Base-by-base conservation (phyloP, 2,329 filamentous ascomycete species). In the Paracamarosporium sp. region DNA sequence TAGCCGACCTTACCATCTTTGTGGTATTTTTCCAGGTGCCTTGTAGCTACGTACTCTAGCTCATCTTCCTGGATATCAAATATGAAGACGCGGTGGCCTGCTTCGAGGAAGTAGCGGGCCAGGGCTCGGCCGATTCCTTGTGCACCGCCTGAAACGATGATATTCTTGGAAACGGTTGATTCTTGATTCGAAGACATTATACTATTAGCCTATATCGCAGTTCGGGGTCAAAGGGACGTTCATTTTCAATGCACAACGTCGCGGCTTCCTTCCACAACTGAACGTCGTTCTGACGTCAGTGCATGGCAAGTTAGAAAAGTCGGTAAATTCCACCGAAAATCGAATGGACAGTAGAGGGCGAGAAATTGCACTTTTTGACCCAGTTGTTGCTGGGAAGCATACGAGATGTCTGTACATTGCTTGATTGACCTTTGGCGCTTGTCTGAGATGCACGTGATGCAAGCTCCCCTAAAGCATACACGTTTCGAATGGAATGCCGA, bases 111-210 rank as follows among this genome's bases (percentile, higher is more conserved):
- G 57, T 81, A 79, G 24, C 81, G 78, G n/a, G 76, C 76, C 31
- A 82, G 64, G 28, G 75, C 77, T 50, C 81, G 74, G 13, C 82
- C 81, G 56, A 84, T 82, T n/a, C 81, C 82, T 41, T 76, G 76
- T 5, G 79, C 80, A 25, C 76, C 80, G 24, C 80, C 80, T 30
- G 72, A 76, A 36, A 80, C 72, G 62, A 80, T 65, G 51, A 77
- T 67, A 30, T 76, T 74, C 50, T 69, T 74, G 17, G 70, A 67
- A 30, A 60, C 45, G 43, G 47, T 55, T 40, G 51, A 36, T 11
- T 61, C 50, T 17, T 60, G 57, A 31, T 41, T 50, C 36, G 57
- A 40, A 45, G 59, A 43, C 61, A 65, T 63, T 22, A 1, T 53
- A 25, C 51, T 41, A 47, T 53, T 58, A 15, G 31, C 51, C 27